phyloP scores from a whole-genome alignment of 768 basidiomycete species.

The Favolaschia claudopus region DNA sequence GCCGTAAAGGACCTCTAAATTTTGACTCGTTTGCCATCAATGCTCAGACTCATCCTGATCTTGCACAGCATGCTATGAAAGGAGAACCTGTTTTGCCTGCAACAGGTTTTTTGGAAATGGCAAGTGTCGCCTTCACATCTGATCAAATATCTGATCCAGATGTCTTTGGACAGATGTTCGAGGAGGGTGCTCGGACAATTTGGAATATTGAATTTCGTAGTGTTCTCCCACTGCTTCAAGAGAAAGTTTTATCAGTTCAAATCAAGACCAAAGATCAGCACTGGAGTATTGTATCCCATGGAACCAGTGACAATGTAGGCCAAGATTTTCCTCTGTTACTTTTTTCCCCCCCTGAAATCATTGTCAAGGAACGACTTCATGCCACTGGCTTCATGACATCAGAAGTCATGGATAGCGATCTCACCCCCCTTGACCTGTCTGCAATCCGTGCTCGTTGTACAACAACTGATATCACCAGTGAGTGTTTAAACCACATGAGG shows the following conservation, averaged over 20 bases:
- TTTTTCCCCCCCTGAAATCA: too few species aligned
- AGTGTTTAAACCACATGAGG: background rate
- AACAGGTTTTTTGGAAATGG: conserved; percentile 46
- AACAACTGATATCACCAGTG: conserved; percentile 4
- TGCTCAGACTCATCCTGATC: conserved; percentile 39
- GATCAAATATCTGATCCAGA: conserved; percentile 27
- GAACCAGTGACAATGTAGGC: conserved; percentile 14
- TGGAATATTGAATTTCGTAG: conserved; percentile 35
- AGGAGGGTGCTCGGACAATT: conserved; percentile 21
- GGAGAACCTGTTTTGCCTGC: conserved; percentile 51
- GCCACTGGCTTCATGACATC: conserved; percentile 25
- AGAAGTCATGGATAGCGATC: conserved; percentile 1
- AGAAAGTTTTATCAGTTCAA: conserved; percentile 26
- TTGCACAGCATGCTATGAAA: conserved; percentile 50
- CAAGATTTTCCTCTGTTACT: too few species aligned
- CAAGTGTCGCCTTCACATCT: conserved; percentile 24
- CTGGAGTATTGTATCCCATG: conserved; percentile 5
- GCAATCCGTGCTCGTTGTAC: conserved; percentile 13
- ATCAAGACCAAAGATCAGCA: conserved; percentile 26
- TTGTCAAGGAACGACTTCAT: too few species aligned
- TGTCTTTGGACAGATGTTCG: conserved; percentile 26
- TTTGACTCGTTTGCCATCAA: conserved; percentile 44
- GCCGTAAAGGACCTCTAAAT: conserved; percentile 46
- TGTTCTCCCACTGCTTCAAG: conserved; percentile 32
- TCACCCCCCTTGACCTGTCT: conserved; percentile 3